Evolutionary conservation across 2,329 filamentous ascomycete species (phyloP), one percentile per base, ranked within the genome.

Genomic region (Dothiorella sarmentorum): DNA sequence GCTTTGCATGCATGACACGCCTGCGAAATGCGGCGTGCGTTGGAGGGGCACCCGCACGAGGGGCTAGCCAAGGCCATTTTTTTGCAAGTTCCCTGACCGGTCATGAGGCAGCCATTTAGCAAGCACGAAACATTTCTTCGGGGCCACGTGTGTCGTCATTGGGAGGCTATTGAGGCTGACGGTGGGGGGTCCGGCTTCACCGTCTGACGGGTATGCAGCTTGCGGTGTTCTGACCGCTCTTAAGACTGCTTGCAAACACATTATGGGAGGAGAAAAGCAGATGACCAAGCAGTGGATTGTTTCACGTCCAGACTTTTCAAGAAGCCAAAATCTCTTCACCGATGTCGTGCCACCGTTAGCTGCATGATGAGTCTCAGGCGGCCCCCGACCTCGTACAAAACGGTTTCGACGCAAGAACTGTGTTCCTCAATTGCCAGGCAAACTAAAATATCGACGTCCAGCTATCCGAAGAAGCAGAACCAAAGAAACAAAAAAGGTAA

Each of bases 381-480:
- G 37, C 18, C 29, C 18, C 29, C 18, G 17, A 31, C 18, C n/a
- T 15, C 44, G 7, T 35, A 13, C 7, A 18, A 40, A 4, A 9
- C 17, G 17, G 15, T 7, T 38, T 53, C 35, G 24, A 53, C 49
- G 24, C 49, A 40, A 53, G 18, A 49, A 49, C 24, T 22, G 45
- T 7, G 10, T 18, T 40, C 49, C 49, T 53, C 35, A 38, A 53
- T 53, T 53, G 31, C n/a, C 49, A 53, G 35, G 49, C 35, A 53
- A 53, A 53, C 35, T 29, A 9, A 29, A 29, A 11, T 38, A 40
- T 40, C 49, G 33, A 53, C 49, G 33, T 53, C 31, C 49, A 40
- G 15, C 47, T 29, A 29, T 29, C 49, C 40, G 15, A 17, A 51
- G 17, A 40, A 38, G 29, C 18, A 37, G 20, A 56, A 43, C 9